Evolutionary conservation across 78 protist genomes (phyloP), one percentile per base, ranked within the genome.

Genomic region (Dictyostelium firmibasis): DNA sequence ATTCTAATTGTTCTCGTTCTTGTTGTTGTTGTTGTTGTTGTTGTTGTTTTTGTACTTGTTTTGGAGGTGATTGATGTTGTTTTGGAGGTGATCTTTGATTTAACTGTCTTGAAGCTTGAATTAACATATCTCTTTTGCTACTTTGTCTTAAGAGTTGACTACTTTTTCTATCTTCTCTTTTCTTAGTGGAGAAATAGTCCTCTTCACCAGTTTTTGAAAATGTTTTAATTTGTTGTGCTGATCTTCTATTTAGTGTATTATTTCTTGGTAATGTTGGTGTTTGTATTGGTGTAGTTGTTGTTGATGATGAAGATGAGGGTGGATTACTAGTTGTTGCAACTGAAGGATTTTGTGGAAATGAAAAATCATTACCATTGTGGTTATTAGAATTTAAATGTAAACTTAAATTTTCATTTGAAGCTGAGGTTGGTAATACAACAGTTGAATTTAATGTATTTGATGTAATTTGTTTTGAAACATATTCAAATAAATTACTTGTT

Each of bases 121-220:
- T 78, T 18, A 85, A 25, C 35, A 89, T 11, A 31, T 89, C 94
- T n/a, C 94, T 83, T 69, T 89, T 89, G 25, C 83, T 69, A 6
- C 57, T 67, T 81, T 78, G 87, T 81, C 62, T 89, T 9, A 38
- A 62, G 1, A 89, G 20, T n/a, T 78, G 72, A 5, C n/a, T 67
- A 9, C 50, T 29, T 23, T 70, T 78, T 67, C 94, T 78, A 27
- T 69, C 81, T 10, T 89, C 94, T 70, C 83, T 89, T 60, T 89
- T 69, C 4, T 23, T 69, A 13, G 70, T 8, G 9, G 23, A n/a
- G 5, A 85, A 33, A 35, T 47, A 60, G 27, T 89, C 94, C 6
- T 60, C 77, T 81, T 89, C 94, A 13, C 62, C 83, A 9, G 57
- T 67, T 5, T 76, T 82, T 3, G 86, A 72, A 72, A 72, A 78